Conservation (phyloP, 2,329 filamentous ascomycete genomes). For the Colletotrichum sp. region DNA sequence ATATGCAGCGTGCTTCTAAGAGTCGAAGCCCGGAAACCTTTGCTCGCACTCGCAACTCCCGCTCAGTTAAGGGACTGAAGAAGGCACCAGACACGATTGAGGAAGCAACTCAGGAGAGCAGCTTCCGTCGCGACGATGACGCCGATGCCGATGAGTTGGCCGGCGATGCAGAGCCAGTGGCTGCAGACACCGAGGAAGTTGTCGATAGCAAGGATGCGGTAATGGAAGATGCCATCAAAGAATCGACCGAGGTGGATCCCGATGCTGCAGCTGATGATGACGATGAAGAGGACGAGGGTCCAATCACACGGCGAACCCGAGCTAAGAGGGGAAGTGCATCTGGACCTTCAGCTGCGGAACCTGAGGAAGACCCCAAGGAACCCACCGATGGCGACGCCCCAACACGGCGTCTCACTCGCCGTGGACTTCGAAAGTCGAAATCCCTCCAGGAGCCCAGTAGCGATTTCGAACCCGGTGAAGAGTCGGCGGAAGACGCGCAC, state of each 20-base stretch:
- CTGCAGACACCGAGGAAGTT: conserved; percentile 26
- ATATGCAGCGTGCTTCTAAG: conserved; percentile 54
- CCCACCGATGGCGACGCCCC: conserved; percentile 31
- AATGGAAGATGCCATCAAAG: conserved; percentile 28
- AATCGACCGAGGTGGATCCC: conserved; percentile 34
- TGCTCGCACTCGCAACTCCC: conserved; percentile 49
- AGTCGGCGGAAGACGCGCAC: conserved; percentile 57
- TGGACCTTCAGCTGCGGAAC: conserved; percentile 32
- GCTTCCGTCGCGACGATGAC: conserved; percentile 39
- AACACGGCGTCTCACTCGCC: conserved; percentile 54
- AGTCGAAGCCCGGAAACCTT: conserved; percentile 62
- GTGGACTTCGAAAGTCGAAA: conserved; percentile 49
- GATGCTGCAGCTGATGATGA: conserved; percentile 38
- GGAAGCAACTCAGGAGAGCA: conserved; percentile 60
- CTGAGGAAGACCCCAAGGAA: conserved; percentile 27
- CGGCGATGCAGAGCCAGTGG: conserved; percentile 31
- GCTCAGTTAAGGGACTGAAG: conserved; percentile 57
- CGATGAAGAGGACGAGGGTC: conserved; percentile 55
- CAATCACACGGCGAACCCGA: conserved; percentile 52
- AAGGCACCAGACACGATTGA: conserved; percentile 52
- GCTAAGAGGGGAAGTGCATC: conserved; percentile 36
- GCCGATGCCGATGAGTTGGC: conserved; percentile 43
- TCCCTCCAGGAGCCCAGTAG: conserved; percentile 61
- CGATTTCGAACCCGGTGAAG: conserved; percentile 66
- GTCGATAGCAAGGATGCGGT: conserved; percentile 22